Percentiles rank a stretch among this genome's conserved stretches.
Evolutionary conservation across 345 rosid species (phyloP).

Genomic region (Gossypium arboreum): DNA sequence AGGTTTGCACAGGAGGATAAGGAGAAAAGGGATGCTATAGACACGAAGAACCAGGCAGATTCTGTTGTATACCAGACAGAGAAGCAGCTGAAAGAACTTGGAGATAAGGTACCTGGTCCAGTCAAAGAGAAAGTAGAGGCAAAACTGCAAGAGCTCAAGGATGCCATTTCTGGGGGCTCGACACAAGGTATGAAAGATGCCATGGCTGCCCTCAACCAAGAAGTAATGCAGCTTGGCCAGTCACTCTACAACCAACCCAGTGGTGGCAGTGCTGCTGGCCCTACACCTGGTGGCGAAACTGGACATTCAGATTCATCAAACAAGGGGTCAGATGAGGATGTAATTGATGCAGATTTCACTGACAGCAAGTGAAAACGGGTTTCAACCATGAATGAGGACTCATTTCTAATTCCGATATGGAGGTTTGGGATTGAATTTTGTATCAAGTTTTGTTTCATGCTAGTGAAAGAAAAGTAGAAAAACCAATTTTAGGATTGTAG

Average conservation of each 20-base stretch:
- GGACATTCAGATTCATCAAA: constrained; percentile 48
- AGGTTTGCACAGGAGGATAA: constrained; percentile 84
- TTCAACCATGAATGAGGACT: constrained; percentile 21
- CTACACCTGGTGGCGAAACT: constrained; percentile 52
- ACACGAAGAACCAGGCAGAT: constrained; percentile 97
- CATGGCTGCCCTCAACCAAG: constrained; percentile 84
- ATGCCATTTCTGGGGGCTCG: constrained; percentile 56
- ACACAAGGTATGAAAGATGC: constrained; percentile 80
- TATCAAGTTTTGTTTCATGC: constrained; percentile 18
- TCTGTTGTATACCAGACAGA: constrained; percentile 89
- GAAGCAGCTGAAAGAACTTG: constrained; percentile 89
- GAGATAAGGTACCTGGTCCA: constrained; percentile 80
- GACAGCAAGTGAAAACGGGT: constrained; percentile 60
- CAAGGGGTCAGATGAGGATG: constrained; percentile 77
- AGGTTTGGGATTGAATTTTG: background rate
- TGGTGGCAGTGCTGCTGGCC: constrained; percentile 46
- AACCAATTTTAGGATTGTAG: constrained; percentile 13
- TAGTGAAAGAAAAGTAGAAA: background rate
- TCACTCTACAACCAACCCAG: constrained; percentile 88
- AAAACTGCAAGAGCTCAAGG: constrained; percentile 79
- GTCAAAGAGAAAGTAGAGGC: constrained; percentile 89
- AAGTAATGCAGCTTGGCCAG: constrained; percentile 93
- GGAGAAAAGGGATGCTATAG: constrained; percentile 90
- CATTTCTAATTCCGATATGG: constrained; percentile 2
- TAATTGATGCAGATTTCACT: constrained; percentile 84